Conservation (phyloP, 306 rosid species). For the Prunus dulcis region DNA sequence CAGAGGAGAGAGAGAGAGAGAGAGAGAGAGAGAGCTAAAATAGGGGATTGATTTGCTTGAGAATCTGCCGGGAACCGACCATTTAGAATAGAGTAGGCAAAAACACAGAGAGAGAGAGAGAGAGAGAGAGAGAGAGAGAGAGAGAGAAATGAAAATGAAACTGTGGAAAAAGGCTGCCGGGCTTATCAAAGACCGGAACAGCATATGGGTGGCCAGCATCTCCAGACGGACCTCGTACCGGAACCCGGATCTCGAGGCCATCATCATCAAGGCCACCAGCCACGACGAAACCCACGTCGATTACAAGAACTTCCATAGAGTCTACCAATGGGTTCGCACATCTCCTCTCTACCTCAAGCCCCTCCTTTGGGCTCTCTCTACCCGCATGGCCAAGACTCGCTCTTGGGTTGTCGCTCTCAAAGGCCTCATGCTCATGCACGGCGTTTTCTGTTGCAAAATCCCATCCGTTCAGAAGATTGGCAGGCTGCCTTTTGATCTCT, state of each 20-base stretch:
- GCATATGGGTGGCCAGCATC: constrained; percentile 57
- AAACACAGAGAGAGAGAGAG: not conserved
- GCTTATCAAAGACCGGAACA: constrained; percentile 64
- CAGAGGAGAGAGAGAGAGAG: too few relatives aligned
- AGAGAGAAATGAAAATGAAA: constrained; percentile 39
- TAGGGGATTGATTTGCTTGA: too few relatives aligned
- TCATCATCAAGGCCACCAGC: constrained; percentile 78
- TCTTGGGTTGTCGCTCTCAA: constrained; percentile 79
- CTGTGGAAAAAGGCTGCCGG: constrained; percentile 64
- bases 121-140: not conserved
- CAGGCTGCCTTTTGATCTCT: constrained; percentile 67
- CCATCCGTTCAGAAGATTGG: constrained; percentile 48
- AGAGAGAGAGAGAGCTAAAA: too few relatives aligned
- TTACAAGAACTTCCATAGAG: constrained; percentile 57
- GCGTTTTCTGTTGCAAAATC: constrained; percentile 51
- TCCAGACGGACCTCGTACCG: constrained; percentile 39
- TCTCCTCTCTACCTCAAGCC: constrained; percentile 63
- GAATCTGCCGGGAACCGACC: too few relatives aligned
- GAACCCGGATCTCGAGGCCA: constrained; percentile 58
- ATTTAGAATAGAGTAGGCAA: too few relatives aligned
- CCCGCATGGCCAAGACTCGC: constrained; percentile 59
- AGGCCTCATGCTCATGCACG: constrained; percentile 88
- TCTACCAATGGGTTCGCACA: constrained; percentile 61
- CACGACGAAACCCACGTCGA: constrained; percentile 58
- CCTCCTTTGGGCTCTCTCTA: constrained; percentile 40